A percentile compares a stretch with the other conserved stretches of the same genome.
phyloP scores from a whole-genome alignment of 2,329 filamentous ascomycete genomes.

The Aureobasidium namibiae region DNA sequence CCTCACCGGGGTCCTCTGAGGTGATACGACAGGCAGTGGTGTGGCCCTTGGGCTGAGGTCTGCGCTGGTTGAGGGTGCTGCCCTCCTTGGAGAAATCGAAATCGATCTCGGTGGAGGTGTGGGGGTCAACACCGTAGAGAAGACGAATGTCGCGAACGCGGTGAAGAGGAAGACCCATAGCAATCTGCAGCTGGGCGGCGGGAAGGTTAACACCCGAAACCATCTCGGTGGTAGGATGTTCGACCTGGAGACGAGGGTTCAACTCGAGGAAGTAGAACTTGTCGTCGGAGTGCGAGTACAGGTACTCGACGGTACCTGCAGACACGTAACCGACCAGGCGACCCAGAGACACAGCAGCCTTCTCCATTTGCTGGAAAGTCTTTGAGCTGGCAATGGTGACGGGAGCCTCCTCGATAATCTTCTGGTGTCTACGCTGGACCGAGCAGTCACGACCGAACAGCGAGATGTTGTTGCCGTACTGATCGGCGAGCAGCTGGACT shows the following conservation, averaged over 20 bases:
- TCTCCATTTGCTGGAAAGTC: constrained; percentile 95
- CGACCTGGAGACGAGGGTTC: constrained; percentile 97
- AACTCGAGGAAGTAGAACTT: constrained; percentile 99
- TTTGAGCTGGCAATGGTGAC: constrained; percentile 86
- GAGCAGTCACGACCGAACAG: constrained; percentile 98
- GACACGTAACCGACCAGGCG: constrained; percentile 96
- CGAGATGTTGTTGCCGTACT: constrained; percentile 99
- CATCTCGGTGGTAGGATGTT: constrained; percentile 99
- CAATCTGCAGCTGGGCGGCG: constrained; percentile 94
- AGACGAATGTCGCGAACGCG: constrained; percentile 93
- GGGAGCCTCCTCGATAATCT: constrained; percentile 98
- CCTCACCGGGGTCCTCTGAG: constrained; percentile 95
- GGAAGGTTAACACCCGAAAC: constrained; percentile 95
- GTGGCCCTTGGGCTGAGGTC: constrained; percentile 90
- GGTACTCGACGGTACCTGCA: constrained; percentile 95
- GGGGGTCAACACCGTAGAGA: constrained; percentile 90
- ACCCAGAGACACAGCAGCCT: constrained; percentile 87
- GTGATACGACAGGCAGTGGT: constrained; percentile 98
- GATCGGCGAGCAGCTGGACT: constrained; percentile 92
- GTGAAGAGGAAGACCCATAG: constrained; percentile 96
- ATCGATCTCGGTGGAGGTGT: constrained; percentile 78
- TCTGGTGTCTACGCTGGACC: constrained; percentile 95
- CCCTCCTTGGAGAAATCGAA: constrained; percentile 89
- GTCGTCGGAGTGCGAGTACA: constrained; percentile 95
- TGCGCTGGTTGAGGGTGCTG: constrained; percentile 75